Evolutionary conservation across 2,329 filamentous ascomycete species (phyloP).

Genomic region (Xylariaceae sp.): DNA sequence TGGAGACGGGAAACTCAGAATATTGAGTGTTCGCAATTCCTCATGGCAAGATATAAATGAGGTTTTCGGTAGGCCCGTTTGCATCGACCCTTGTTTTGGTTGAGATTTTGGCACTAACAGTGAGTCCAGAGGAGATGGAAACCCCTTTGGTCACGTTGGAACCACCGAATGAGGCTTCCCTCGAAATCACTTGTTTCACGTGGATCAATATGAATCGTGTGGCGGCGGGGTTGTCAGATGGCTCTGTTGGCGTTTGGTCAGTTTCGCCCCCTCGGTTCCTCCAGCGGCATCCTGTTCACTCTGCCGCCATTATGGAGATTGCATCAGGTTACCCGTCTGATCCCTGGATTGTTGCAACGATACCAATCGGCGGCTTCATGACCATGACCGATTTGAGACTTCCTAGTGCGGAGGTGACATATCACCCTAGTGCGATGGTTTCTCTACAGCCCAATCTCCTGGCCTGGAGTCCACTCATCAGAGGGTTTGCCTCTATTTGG

Average conservation of each 20-base stretch:
- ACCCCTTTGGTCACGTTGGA: constrained; percentile 42
- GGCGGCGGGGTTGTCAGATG: constrained; percentile 53
- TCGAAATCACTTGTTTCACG: constrained; percentile 49
- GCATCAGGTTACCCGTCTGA: constrained; percentile 53
- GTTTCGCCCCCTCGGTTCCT: constrained; percentile 46
- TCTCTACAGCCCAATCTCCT: constrained; percentile 51
- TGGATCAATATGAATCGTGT: constrained; percentile 55
- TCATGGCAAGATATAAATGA: constrained; percentile 25
- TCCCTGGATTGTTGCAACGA: constrained; percentile 52
- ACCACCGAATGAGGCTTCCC: constrained; percentile 42
- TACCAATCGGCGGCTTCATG: constrained; percentile 50
- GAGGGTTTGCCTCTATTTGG: constrained; percentile 51
- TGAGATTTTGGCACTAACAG: constrained; percentile 20
- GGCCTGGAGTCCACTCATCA: constrained; percentile 51
- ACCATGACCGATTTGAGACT: constrained; percentile 51
- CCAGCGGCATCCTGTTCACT: constrained; percentile 50
- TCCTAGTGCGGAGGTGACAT: constrained; percentile 51
- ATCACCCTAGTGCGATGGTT: constrained; percentile 48
- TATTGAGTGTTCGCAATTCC: constrained; percentile 39
- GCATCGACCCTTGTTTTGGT: no score
- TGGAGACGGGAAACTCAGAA: constrained; percentile 46
- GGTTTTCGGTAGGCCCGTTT: constrained; percentile 37
- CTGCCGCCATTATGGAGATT: constrained; percentile 51
- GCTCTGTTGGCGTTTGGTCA: constrained; percentile 55
- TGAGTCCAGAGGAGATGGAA: constrained; percentile 40